These are phyloP conservation scores for Aspergillus piperis DNA, from an alignment of 2,329 filamentous ascomycete genomes.

Conservation along the genomic window DNA sequence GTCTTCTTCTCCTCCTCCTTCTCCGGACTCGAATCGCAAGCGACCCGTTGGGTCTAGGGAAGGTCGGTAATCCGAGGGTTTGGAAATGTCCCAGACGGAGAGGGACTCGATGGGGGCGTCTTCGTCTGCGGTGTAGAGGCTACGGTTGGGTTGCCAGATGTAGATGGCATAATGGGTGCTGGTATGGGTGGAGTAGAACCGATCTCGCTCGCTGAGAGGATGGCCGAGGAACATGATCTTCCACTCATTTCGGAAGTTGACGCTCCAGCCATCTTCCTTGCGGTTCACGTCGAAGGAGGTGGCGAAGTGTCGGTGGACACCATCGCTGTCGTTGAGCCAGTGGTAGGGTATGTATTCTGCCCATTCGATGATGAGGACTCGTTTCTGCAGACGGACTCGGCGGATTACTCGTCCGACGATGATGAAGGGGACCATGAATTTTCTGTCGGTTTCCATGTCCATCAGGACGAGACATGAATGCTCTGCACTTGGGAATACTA, in stretches of 20 bases:
- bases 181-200: slow-evolving; percentile 65
- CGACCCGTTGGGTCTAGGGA: slow-evolving; percentile 52
- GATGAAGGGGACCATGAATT: slow-evolving; percentile 56
- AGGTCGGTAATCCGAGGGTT: slow-evolving; percentile 51
- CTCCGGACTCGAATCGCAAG: slow-evolving; percentile 28
- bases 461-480: slow-evolving; percentile 46
- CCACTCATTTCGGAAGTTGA: slow-evolving; percentile 60
- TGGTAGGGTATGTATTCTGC: slow-evolving; percentile 56
- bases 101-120: slow-evolving; percentile 61
- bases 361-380: slow-evolving; percentile 66
- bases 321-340: slow-evolving; percentile 54
- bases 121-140: slow-evolving; percentile 55
- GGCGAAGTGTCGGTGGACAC: slow-evolving; percentile 60
- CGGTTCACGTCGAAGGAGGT: slow-evolving; percentile 57
- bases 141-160: slow-evolving; percentile 61
- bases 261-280: slow-evolving; percentile 39
- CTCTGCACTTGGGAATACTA: slow-evolving; percentile 54
- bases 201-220: slow-evolving; percentile 56
- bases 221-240: slow-evolving; percentile 61
- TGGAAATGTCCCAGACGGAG: slow-evolving; percentile 61
- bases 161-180: slow-evolving; percentile 63
- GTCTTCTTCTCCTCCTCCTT: slow-evolving; percentile 22
- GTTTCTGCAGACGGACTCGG: slow-evolving; percentile 55
- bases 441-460: slow-evolving; percentile 51
- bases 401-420: slow-evolving; percentile 54